A percentile compares a stretch with the other conserved stretches of the same genome.
phyloP scores from a whole-genome alignment of 345 rosid genomes.

The Litchi chinensis region DNA sequence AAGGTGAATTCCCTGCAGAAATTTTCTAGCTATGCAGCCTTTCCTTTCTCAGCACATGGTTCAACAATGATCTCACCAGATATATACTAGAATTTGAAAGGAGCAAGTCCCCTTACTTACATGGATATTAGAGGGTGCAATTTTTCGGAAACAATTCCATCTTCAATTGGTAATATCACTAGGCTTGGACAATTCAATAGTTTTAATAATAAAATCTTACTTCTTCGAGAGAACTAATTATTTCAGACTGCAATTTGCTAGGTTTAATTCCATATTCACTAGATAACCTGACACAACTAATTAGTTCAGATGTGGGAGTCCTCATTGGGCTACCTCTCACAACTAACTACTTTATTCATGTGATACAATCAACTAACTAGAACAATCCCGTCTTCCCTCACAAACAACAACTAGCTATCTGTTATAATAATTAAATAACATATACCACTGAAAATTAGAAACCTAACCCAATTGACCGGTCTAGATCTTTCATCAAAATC shows the following conservation, averaged over 20 bases:
- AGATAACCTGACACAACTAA: neutral
- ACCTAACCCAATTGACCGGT: neutral
- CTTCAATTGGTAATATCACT: neutral
- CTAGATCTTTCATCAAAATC: neutral
- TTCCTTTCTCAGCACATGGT: neutral
- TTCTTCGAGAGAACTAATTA: neutral
- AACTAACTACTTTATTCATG: neutral
- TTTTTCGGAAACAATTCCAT: neutral
- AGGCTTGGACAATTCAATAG: neutral
- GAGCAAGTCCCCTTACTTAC: neutral
- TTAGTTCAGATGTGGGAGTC: neutral
- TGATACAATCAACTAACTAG: too few relatives aligned
- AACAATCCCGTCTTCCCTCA: neutral
- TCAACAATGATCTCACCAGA: neutral
- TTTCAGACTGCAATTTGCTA: neutral
- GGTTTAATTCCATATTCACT: constrained; percentile 14
- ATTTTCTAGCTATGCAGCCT: constrained; percentile 9
- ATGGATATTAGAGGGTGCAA: neutral
- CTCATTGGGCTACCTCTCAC: constrained; percentile 16
- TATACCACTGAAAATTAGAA: neutral
- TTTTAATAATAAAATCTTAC: neutral
- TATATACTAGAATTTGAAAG: neutral
- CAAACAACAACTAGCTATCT: too few relatives aligned
- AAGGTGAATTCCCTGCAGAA: constrained; percentile 2
- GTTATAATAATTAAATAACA: too few relatives aligned